These are phyloP conservation scores for Paracorniculantispora psalliotae DNA, from an alignment of 2,329 filamentous ascomycete genomes.

Conservation along the genomic window DNA sequence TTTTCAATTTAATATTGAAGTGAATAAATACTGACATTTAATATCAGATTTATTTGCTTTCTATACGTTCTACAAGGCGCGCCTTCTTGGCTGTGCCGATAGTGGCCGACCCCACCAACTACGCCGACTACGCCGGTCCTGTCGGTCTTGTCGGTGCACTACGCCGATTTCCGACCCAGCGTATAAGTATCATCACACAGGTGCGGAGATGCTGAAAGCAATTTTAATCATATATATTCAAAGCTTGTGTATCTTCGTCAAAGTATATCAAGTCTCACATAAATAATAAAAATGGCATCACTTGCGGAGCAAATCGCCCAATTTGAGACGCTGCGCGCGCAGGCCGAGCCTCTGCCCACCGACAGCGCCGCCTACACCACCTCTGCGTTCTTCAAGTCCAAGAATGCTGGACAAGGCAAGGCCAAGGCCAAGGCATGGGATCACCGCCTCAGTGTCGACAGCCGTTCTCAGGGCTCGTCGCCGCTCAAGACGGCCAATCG, in stretches of 20 bases:
- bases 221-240: not conserved
- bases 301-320: slow-evolving; percentile 10
- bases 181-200: slow-evolving; percentile 3
- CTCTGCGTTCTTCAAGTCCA: slow-evolving; percentile 10
- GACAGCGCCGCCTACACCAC: slow-evolving; percentile 13
- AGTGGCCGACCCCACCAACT: not conserved
- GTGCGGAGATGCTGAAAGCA: not conserved
- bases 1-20: no score
- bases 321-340: slow-evolving; percentile 7
- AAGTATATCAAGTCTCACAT: not conserved
- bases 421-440: slow-evolving; percentile 1
- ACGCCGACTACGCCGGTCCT: slow-evolving; percentile 13
- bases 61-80: no score
- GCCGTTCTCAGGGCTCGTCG: slow-evolving; percentile 5
- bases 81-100: not conserved
- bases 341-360: slow-evolving; percentile 11
- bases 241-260: not conserved
- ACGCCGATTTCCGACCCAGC: slow-evolving; percentile 1
- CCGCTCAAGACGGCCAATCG: slow-evolving; percentile 11
- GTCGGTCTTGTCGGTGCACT: not conserved
- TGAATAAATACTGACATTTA: no score
- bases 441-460: slow-evolving; percentile 8
- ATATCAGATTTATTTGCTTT: no score
- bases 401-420: slow-evolving; percentile 10
- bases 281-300: slow-evolving; percentile 1